A percentile compares a stretch with the other conserved stretches of the same genome.
These are phyloP conservation scores for Fragilaria crotonensis DNA, from an alignment of 108 stramenopile species.

Conservation along the genomic window DNA sequence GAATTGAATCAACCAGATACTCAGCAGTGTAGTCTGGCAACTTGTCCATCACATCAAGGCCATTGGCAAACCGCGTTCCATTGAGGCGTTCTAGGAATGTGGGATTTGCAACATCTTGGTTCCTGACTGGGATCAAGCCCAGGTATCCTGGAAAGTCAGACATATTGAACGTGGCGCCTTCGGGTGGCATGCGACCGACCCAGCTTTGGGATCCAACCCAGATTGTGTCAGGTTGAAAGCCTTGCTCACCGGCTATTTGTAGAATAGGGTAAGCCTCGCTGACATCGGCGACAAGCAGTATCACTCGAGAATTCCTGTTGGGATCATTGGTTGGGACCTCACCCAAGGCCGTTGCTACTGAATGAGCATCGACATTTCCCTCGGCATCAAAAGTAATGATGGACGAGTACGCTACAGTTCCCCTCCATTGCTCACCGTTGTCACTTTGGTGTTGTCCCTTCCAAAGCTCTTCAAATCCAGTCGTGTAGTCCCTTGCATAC, in stretches of 20 bases:
- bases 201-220: constrained; percentile 5
- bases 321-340: constrained; percentile 6
- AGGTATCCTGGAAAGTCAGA: background rate
- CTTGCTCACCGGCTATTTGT: background rate
- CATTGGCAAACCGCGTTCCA: background rate
- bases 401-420: too few species aligned
- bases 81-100: constrained; percentile 1
- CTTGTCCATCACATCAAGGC: background rate
- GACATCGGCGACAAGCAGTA: constrained; percentile 10
- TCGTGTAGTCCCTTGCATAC: constrained; percentile 9
- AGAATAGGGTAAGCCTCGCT: constrained; percentile 9
- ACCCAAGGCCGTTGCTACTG: background rate
- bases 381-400: too few species aligned
- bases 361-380: constrained; percentile 2
- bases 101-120: background rate
- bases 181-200: background rate
- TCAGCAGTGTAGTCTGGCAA: constrained; percentile 10
- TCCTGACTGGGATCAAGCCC: background rate
- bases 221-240: constrained; percentile 10
- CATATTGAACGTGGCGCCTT: background rate
- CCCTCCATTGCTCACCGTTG: too few species aligned
- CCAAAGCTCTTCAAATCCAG: background rate
- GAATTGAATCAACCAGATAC: constrained; percentile 7
- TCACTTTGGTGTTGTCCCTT: too few species aligned
- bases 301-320: constrained; percentile 8